These are phyloP conservation scores for Diaporthe sp. DNA, from an alignment of 2,329 filamentous ascomycete species.

Conservation along the genomic window DNA sequence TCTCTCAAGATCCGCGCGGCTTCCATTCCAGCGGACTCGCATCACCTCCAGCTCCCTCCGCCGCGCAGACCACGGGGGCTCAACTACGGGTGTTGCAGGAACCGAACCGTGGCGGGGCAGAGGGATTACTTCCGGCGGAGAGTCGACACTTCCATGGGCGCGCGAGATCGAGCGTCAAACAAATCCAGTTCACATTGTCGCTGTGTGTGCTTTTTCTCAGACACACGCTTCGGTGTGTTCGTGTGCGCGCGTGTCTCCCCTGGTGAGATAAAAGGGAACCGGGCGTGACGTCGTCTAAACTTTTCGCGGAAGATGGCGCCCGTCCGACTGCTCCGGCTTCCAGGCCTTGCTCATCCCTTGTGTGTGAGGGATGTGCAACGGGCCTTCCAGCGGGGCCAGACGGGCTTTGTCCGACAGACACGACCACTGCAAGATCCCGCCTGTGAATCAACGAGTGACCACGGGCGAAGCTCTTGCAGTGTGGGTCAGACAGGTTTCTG, in stretches of 20 bases:
- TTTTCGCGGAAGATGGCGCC: slow-evolving; percentile 15
- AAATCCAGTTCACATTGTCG: neutral
- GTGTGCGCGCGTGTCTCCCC: neutral
- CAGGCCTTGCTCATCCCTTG: slow-evolving; percentile 8
- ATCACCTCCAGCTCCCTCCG: slow-evolving; percentile 2
- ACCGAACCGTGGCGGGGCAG: slow-evolving; percentile 32
- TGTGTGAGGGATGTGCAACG: neutral
- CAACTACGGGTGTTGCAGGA: slow-evolving; percentile 27
- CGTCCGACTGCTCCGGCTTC: slow-evolving; percentile 1
- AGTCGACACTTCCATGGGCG: slow-evolving; percentile 32
- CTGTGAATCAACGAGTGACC: neutral
- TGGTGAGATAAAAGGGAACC: neutral
- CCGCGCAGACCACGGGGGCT: slow-evolving; percentile 14
- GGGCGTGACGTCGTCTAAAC: slow-evolving; percentile 32
- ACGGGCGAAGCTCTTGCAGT: neutral
- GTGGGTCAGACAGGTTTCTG: slow-evolving; percentile 32
- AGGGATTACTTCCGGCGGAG: neutral
- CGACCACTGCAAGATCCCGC: neutral
- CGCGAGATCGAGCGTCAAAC: neutral
- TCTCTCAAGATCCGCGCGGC: slow-evolving; percentile 14
- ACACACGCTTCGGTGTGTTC: neutral
- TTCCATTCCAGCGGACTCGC: slow-evolving; percentile 37
- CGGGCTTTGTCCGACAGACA: slow-evolving; percentile 32
- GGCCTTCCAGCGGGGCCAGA: slow-evolving; percentile 34
- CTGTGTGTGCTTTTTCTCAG: neutral